These are phyloP conservation scores for Acanthamoeba culbertsoni DNA, from an alignment of 208 protist species.

Conservation along the genomic window DNA sequence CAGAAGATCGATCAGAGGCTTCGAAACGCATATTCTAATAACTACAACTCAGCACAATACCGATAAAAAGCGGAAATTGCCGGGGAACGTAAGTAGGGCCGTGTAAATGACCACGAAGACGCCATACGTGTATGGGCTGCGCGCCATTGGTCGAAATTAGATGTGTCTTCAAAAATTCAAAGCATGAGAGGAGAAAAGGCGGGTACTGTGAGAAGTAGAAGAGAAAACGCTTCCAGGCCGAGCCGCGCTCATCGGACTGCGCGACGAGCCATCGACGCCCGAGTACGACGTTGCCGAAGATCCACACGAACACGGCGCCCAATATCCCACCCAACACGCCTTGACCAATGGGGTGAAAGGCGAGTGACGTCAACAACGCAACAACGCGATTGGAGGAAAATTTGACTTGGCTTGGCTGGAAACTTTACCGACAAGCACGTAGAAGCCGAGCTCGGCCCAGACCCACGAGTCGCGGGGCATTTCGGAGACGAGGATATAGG, in stretches of 20 bases:
- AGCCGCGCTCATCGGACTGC: not conserved
- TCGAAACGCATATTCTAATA: not conserved
- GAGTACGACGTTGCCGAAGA: not conserved
- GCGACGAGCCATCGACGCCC: not conserved
- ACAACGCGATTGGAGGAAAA: too few relatives aligned
- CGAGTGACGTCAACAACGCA: too few relatives aligned
- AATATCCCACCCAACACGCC: not conserved
- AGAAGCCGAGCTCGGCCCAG: not conserved
- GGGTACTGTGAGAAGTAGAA: conserved; percentile 44
- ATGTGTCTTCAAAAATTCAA: not conserved
- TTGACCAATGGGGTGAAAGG: not conserved
- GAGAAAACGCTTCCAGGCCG: not conserved
- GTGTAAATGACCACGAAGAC: not conserved
- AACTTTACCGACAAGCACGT: not conserved
- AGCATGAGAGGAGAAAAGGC: not conserved
- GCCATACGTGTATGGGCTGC: conserved; percentile 47
- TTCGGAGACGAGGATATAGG: not conserved
- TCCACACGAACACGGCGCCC: not conserved
- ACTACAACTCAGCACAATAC: not conserved
- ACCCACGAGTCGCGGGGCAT: not conserved
- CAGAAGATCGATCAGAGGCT: not conserved
- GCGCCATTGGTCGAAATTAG: not conserved
- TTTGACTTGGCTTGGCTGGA: too few relatives aligned
- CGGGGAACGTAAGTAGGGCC: conserved; percentile 12
- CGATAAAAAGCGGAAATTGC: conserved; percentile 5